A percentile compares a stretch with the other conserved stretches of the same genome.
Conservation (phyloP, 306 rosid genomes). For the Vigna mungo region DNA sequence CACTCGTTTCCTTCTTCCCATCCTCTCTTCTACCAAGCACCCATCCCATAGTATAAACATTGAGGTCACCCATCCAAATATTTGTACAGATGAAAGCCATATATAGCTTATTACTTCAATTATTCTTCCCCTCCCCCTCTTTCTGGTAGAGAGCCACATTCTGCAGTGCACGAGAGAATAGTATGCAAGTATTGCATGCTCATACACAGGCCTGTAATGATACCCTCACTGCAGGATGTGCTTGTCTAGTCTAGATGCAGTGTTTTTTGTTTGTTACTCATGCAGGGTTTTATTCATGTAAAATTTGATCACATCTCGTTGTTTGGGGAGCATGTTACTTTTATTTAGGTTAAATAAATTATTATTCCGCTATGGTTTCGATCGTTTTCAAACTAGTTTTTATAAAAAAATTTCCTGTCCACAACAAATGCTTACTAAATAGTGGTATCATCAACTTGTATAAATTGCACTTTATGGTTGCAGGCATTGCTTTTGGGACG, state of each 20-base stretch:
- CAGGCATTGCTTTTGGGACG: conserved; percentile 66
- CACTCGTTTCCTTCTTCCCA: too few relatives aligned
- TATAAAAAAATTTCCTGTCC: not conserved
- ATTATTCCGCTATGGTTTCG: not conserved
- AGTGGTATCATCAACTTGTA: not conserved
- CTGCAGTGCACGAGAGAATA: too few relatives aligned
- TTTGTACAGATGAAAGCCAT: too few relatives aligned
- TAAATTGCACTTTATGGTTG: conserved; percentile 14
- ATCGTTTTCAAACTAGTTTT: not conserved
- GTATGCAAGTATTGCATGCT: too few relatives aligned
- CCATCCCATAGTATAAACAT: too few relatives aligned
- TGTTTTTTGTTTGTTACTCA: not conserved
- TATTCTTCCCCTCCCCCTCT: too few relatives aligned
- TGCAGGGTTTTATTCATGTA: not conserved
- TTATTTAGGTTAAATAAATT: not conserved
- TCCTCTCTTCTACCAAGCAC: too few relatives aligned
- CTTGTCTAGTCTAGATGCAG: not conserved
- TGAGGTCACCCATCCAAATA: too few relatives aligned
- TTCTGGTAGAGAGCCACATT: too few relatives aligned
- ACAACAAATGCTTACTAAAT: not conserved
- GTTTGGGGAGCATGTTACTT: not conserved
- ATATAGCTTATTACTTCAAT: too few relatives aligned
- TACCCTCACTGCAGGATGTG: not conserved
- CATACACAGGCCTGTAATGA: too few relatives aligned
- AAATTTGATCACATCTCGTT: not conserved